Conservation (phyloP, 805 yeast species). For the Suhomyces faveliae region DNA sequence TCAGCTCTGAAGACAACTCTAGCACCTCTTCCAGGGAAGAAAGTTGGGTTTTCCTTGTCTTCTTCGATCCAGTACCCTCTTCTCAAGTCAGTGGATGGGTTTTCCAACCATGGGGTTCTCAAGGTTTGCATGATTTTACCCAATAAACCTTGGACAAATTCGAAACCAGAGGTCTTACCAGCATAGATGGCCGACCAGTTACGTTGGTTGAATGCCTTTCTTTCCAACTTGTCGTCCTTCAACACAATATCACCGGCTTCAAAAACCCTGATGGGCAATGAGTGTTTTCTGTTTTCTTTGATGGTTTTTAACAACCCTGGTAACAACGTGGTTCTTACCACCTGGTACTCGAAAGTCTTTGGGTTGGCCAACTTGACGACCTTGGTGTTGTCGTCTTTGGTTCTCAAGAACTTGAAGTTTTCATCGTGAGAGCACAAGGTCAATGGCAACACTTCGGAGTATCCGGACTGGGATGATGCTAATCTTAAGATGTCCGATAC, state of each 20-base stretch:
- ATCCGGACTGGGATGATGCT: slow-evolving; percentile 92
- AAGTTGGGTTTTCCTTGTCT: slow-evolving; percentile 64
- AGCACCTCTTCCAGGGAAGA: slow-evolving; percentile 98
- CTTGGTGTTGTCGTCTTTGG: slow-evolving; percentile 64
- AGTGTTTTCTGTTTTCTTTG: slow-evolving; percentile 92
- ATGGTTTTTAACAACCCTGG: slow-evolving; percentile 96
- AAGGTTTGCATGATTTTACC: slow-evolving; percentile 96
- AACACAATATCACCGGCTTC: slow-evolving; percentile 94
- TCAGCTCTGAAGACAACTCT: slow-evolving; percentile 69
- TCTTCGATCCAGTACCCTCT: slow-evolving; percentile 90
- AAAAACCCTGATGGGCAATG: slow-evolving; percentile 91
- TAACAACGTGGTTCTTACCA: slow-evolving; percentile 89
- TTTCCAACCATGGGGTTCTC: slow-evolving; percentile 79
- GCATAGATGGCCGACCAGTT: slow-evolving; percentile 93
- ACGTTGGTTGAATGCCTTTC: slow-evolving; percentile 89
- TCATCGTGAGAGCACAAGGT: slow-evolving; percentile 96
- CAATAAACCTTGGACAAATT: slow-evolving; percentile 87
- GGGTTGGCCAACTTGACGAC: slow-evolving; percentile 95
- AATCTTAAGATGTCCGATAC: slow-evolving; percentile 85
- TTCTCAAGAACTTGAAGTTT: slow-evolving; percentile 83
- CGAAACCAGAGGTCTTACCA: slow-evolving; percentile 95
- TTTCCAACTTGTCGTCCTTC: slow-evolving; percentile 75
- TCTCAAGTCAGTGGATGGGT: slow-evolving; percentile 44
- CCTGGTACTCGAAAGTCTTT: slow-evolving; percentile 94
- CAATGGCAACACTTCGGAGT: slow-evolving; percentile 94